Evolutionary conservation across 1,284 basidiomycete genomes (phyloP), one percentile per base, ranked within the genome.

Genomic region (Cronartium quercuum): DNA sequence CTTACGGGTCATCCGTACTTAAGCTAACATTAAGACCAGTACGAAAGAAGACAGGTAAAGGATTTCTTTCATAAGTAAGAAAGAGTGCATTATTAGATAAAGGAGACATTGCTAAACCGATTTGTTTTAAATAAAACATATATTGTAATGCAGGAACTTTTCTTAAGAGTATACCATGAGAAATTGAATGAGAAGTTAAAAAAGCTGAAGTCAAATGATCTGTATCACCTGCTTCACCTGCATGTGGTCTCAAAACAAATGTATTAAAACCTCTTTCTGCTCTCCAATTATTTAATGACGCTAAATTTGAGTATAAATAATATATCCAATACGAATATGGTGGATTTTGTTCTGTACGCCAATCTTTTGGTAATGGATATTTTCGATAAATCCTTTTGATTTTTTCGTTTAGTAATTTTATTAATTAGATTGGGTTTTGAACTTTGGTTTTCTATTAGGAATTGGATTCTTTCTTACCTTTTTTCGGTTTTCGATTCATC

Each of bases 51-150:
- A 94, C 91, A 6, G 94, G 94, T 76, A 98, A 87, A 0, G 96
- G 96, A 81, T 99, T 98, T 65, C 96, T 86, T 83, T 99, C 96
- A 81, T 98, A 98, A 5, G 91, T 91, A 79, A 98, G 84, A 85
- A 98, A 98, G 55, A 99, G 84, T 0, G 96, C 94, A 79, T 99
- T 99, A 83, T 99, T 99, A 82, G 91, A 94, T 58, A 99, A 84
- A 0, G 96, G 96, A 80, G 91, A 94, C 96, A 98, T 99, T 6
- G 96, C 95, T 21, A 99, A 87, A 6, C 94, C 94, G 76, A 97
- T 96, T 83, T 96, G 94, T 83, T 92, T 94, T 77, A 97, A 85
- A 82, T 98, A 98, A 84, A 94, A 99, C 40, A 84, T 80, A 77
- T 83, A 83, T 78, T 86, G 85, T 44, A 86, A 83, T 0, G 94